Evolutionary conservation across 2,329 filamentous ascomycete genomes (phyloP), one percentile per base, ranked within the genome.

Genomic region (Exserohilum turcica): DNA sequence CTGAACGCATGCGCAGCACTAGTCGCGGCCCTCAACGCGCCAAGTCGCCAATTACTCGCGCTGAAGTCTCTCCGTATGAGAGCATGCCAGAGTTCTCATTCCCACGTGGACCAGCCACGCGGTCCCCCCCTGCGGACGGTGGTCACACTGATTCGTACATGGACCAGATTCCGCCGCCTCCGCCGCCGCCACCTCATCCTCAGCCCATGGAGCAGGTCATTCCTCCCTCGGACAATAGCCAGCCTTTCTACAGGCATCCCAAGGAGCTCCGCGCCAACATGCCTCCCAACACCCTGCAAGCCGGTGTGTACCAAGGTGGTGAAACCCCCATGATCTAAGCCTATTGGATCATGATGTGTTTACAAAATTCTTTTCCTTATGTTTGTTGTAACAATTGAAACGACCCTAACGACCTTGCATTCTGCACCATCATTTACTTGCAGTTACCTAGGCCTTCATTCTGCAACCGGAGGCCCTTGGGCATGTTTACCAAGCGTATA

Each of bases 1-100:
- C 82, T 3, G 82, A 82, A n/a, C 79, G 83, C 18, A 84, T 86
- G 78, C 78, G 84, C 33, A 84, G 80, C 66, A 82, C 77, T 44
- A 83, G 79, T 57, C 80, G 84, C 48, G 80, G 56, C 13, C 54
- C 56, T 46, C 54, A 79, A 35, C 76, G 82, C 21, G 75, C 76
- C 48, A 81, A 79, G 50, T 79, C 78, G 3, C 79, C 80, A 3
- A 67, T 73, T 4, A 51, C 62, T 28, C 63, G 66, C 18, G 53
- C 66, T 18, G 56, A 65, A n/a, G 62, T 66, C 9, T 65, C 75
- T 18, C 77, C 77, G 0, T 80, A 80, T 55, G 78, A 80, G 57
- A 77, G 76, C 15, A 68, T 79, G 6, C 68, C 76, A 2, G 68
- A 72, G 42, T 70, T 67, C 43, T 56, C 62, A 0, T 71, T 67